Evolutionary conservation across 2,329 filamentous ascomycete genomes (phyloP), one percentile per base, ranked within the genome.

Genomic region (Aspergillus sp.): DNA sequence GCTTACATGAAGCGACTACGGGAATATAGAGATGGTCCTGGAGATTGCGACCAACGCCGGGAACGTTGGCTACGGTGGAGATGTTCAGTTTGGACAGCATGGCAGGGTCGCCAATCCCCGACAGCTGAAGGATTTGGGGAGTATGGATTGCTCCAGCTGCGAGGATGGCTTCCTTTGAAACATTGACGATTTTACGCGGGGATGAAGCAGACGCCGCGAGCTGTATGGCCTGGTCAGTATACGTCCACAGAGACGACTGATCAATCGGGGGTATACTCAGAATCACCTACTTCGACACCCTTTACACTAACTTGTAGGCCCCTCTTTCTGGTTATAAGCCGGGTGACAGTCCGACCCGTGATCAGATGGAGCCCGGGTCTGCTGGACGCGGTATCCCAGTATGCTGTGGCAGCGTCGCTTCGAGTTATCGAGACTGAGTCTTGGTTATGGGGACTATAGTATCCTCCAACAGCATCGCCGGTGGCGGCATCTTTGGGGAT

Each of bases 21-120:
- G 50, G 45, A n/a, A 52, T 16, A 30, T 44, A 48, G 19, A 48
- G 26, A 33, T 52, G 50, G 38, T 52, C 50, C 17, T 52, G 50
- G 30, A 52, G 22, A 26, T 52, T 52, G 11, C 40, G 40, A 16
- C 50, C 50, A 16, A 52, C 45, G 1, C 45, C 45, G 13, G 50
- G 45, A 10, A 49, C 40, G 7, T 52, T 41, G 26, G 41, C 45
- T 7, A 52, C 40, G 2, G 32, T 40, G 13, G 50, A 3, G 45
- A 52, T 52, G 19, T 45, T 49, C 19, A 33, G 32, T 14, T 9
- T 3, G 26, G 30, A 35, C 19, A 49, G 45, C 19, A 41, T 3
- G 4, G 26, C 8, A 3, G 40, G 32, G n/a, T 45, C 40, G 13
- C 50, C 50, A 10, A 52, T 49, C 19, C 50, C 50, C 19, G 50